Evolutionary conservation across 495 filamentous ascomycete species (phyloP).

Genomic region (Aspergillus haitiensis): DNA sequence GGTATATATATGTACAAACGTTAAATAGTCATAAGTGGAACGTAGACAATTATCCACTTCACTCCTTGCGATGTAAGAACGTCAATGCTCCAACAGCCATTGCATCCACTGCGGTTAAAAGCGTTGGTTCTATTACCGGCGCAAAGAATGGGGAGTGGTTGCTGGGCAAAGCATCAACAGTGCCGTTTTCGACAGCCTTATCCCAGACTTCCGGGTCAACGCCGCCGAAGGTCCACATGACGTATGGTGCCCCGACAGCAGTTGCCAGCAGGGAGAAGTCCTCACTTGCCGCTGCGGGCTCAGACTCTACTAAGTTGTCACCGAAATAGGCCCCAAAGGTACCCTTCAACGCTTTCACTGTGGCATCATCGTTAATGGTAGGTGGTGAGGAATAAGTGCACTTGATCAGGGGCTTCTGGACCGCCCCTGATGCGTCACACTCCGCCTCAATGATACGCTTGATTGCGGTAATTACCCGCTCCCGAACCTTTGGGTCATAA

Average conservation of each 20-base stretch:
- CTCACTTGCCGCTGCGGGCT: constrained; percentile 45
- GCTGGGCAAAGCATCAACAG: constrained; percentile 41
- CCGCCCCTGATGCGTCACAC: constrained; percentile 44
- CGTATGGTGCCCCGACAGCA: constrained; percentile 50
- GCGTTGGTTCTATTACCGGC: constrained; percentile 60
- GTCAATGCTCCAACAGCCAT: constrained; percentile 56
- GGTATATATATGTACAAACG: background rate
- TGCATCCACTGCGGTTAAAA: constrained; percentile 55
- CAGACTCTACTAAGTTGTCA: constrained; percentile 28
- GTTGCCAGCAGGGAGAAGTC: constrained; percentile 59
- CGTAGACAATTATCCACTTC: background rate
- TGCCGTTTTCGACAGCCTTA: constrained; percentile 46
- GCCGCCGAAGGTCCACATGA: constrained; percentile 60
- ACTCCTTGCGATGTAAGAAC: constrained; percentile 29
- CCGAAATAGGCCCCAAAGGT: constrained; percentile 49
- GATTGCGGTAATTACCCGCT: constrained; percentile 45
- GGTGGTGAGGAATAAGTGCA: constrained; percentile 44
- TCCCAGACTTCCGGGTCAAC: constrained; percentile 49
- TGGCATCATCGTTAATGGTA: constrained; percentile 51
- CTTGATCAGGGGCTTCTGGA: constrained; percentile 41
- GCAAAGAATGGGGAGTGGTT: constrained; percentile 64
- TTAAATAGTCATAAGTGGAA: background rate
- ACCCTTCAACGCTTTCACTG: constrained; percentile 38
- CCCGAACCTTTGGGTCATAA: constrained; percentile 38
- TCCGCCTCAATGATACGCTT: constrained; percentile 57